Percentiles rank a stretch among this genome's conserved stretches.
phyloP scores from a whole-genome alignment of 1,284 basidiomycete species.

The Ganoderma leucocontextum region DNA sequence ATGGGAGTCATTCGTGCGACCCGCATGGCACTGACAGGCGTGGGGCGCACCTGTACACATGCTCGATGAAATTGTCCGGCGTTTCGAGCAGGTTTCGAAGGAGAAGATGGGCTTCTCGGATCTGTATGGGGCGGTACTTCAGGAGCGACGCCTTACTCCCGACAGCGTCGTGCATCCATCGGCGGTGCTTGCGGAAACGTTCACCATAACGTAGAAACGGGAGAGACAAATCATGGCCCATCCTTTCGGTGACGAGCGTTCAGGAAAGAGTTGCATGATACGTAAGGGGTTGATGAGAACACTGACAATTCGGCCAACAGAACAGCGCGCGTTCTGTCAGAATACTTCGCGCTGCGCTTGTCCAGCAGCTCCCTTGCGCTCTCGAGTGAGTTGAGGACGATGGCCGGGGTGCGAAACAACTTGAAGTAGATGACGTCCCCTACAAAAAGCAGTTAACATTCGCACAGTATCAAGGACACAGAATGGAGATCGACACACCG shows the following conservation, averaged over 20 bases:
- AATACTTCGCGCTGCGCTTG: constrained; percentile 36
- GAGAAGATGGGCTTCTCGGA: constrained; percentile 34
- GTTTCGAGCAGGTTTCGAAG: constrained; percentile 30
- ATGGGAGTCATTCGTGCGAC: background rate
- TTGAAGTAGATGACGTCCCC: constrained; percentile 33
- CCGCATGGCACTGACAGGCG: background rate
- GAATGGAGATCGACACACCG: constrained; percentile 15
- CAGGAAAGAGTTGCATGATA: background rate
- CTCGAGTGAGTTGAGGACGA: constrained; percentile 33
- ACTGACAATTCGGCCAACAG: constrained; percentile 27
- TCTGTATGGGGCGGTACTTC: constrained; percentile 32
- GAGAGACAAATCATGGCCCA: constrained; percentile 32
- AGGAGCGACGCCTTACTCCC: constrained; percentile 28
- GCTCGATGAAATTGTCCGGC: constrained; percentile 33
- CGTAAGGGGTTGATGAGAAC: background rate
- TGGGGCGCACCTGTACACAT: constrained; percentile 22
- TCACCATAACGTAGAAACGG: constrained; percentile 39
- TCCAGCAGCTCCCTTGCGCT: constrained; percentile 34
- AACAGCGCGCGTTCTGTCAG: constrained; percentile 33
- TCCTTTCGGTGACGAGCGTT: constrained; percentile 13
- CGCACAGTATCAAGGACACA: no score
- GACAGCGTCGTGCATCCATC: constrained; percentile 40
- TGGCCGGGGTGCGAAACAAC: constrained; percentile 24
- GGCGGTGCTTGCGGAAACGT: constrained; percentile 40
- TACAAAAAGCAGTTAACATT: constrained; percentile 6